Evolutionary conservation across 768 basidiomycete species (phyloP).

Genomic region (Kwoniella dendrophila): DNA sequence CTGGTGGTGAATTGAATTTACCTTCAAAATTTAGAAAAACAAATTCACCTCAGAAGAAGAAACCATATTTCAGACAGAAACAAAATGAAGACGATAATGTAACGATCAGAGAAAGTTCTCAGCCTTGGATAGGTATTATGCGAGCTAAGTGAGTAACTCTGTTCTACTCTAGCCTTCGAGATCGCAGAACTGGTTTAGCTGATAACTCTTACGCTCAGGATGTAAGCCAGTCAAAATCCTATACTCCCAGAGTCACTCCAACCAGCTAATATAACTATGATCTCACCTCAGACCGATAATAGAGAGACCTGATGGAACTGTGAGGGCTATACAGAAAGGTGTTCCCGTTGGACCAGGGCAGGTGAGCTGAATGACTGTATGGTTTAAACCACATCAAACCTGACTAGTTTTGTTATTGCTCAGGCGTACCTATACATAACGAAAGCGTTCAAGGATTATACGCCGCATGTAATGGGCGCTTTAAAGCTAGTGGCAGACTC

Average conservation of each 20-base stretch:
- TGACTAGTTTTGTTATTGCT: no score
- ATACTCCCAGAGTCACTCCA: neutral
- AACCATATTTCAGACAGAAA: constrained; percentile 10
- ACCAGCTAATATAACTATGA: constrained; percentile 10
- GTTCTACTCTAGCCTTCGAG: no score
- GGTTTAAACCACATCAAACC: neutral
- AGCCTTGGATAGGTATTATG: constrained; percentile 68
- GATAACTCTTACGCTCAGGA: constrained; percentile 39
- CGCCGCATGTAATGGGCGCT: constrained; percentile 71
- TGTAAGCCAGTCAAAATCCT: constrained; percentile 56
- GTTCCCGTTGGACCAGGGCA: constrained; percentile 69
- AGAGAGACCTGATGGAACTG: constrained; percentile 68
- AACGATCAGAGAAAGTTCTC: constrained; percentile 37
- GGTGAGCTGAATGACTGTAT: constrained; percentile 26
- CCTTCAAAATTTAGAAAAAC: constrained; percentile 16
- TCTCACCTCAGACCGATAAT: constrained; percentile 69
- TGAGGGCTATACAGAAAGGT: constrained; percentile 79
- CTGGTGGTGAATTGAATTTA: constrained; percentile 21
- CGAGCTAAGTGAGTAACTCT: constrained; percentile 53
- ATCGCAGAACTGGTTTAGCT: no score
- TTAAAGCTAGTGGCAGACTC: constrained; percentile 56
- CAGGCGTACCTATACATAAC: constrained; percentile 82
- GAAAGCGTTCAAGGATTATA: constrained; percentile 75
- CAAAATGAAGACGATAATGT: constrained; percentile 19
- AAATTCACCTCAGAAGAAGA: constrained; percentile 8